Conservation (phyloP, 139 green algal species). For the Diplosphaera chodatii region DNA sequence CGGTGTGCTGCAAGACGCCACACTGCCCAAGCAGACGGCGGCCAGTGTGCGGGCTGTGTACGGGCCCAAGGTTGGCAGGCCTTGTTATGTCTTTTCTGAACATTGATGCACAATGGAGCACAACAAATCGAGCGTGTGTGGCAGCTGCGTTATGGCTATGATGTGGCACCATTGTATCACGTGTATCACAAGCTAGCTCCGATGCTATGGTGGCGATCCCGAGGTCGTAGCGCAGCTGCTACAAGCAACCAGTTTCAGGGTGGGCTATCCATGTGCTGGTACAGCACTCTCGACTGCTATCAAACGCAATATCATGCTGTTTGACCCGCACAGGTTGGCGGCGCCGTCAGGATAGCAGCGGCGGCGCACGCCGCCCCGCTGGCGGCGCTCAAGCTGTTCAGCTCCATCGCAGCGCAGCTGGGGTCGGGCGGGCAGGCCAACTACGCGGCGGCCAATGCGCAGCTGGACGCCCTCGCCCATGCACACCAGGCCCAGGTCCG, state of each 20-base stretch:
- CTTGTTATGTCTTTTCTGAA: no score
- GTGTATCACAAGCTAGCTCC: no score
- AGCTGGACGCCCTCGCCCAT: conserved; percentile 25
- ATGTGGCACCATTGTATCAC: no score
- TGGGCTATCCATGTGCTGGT: no score
- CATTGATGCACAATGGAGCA: no score
- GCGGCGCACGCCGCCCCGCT: conserved; percentile 1
- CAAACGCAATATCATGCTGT: background rate
- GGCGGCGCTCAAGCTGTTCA: conserved; percentile 24
- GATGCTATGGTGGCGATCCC: no score
- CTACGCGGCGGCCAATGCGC: conserved; percentile 37
- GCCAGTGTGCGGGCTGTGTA: conserved; percentile 7
- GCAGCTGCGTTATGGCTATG: no score
- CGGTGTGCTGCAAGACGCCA: conserved; percentile 28
- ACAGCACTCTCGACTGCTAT: background rate
- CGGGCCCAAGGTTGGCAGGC: conserved; percentile 38
- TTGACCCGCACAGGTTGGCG: background rate
- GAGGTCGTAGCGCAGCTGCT: no score
- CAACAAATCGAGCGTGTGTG: no score
- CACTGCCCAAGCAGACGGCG: conserved; percentile 16
- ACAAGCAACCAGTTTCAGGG: no score
- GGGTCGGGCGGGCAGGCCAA: conserved; percentile 43
- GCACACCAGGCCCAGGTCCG: background rate
- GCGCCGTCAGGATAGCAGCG: background rate
- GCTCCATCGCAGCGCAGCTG: conserved; percentile 27